Evolutionary conservation across 208 protist species (phyloP), one percentile per base, ranked within the genome.

Genomic region (Zelonia costaricensis): DNA sequence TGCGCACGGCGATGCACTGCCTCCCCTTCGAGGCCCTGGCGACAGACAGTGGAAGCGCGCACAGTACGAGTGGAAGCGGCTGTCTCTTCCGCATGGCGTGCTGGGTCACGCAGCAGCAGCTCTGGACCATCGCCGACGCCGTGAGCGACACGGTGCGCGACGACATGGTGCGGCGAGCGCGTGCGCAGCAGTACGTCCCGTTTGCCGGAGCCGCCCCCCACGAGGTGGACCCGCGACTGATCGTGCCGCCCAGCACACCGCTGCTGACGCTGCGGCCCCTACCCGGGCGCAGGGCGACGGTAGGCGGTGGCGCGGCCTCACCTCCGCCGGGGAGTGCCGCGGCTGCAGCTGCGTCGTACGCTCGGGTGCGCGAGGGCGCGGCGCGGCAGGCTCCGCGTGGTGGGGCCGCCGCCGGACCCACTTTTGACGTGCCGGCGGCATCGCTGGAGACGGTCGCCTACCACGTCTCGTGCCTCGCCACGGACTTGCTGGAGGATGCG

Each of bases 21-120:
- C 68, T 95, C n/a, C 86, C 86, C 12, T 95, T 95, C 60, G 90
- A 95, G 62, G 76, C 56, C 10, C 44, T 92, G n/a, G 43, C 48
- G 28, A 51, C 66, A 1, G 40, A 36, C 31, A 23, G 15, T 33
- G 48, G 20, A 46, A 63, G 52, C 12, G 31, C 25, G 1, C 10
- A 22, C 8, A 18, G 20, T 3, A 9, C 23, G 36, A 31, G 31
- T 18, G 40, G 31, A 12, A 52, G 60, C 13, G 49, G 69, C 45
- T 72, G 60, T 31, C 27, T 80, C 0, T 82, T 79, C 46, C 67
- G 67, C 13, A 67, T 83, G 57, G 76, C 80, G 23, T 83, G 65
- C 58, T 91, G 83, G 82, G 86, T 93, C 10, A 92, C 82, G 5
- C 54, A 62, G 18, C 64, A 69, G 20, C 76, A 82, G 42, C 62